Evolutionary conservation across 2,329 filamentous ascomycete genomes (phyloP).

Genomic region (Paraphaeosphaeria sporulosa): DNA sequence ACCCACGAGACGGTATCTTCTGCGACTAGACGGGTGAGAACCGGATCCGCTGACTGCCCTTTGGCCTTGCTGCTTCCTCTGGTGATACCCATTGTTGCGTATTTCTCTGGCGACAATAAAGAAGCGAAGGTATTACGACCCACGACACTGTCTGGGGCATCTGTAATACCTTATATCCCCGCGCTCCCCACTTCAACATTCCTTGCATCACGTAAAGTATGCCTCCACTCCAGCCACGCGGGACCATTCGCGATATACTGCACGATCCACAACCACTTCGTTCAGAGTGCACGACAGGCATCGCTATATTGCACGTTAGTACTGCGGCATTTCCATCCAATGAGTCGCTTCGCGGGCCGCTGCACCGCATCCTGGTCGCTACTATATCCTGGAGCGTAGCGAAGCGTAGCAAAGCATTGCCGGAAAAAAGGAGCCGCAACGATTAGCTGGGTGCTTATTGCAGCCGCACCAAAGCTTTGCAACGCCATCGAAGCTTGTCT

Average conservation of each 20-base stretch:
- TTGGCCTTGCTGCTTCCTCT: conserved; percentile 17
- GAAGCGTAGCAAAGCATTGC: background rate
- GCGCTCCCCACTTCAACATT: background rate
- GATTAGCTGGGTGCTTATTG: conserved; percentile 20
- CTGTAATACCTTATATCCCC: conserved; percentile 1
- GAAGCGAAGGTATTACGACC: background rate
- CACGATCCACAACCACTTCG: conserved; percentile 6
- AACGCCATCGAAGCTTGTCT: conserved; percentile 18
- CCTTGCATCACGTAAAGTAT: background rate
- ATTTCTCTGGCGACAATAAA: conserved; percentile 1
- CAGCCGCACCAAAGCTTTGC: conserved; percentile 18
- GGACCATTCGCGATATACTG: conserved; percentile 7
- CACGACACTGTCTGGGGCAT: background rate
- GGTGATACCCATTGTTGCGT: conserved; percentile 14
- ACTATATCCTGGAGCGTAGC: conserved; percentile 11
- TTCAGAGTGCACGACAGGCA: conserved; percentile 9
- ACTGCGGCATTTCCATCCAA: conserved; percentile 14
- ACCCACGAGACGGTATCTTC: conserved; percentile 49
- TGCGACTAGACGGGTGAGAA: conserved; percentile 48
- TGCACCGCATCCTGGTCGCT: conserved; percentile 5
- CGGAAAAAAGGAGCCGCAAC: conserved; percentile 17
- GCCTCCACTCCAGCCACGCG: conserved; percentile 7
- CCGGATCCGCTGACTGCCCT: conserved; percentile 37
- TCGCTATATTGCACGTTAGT: conserved; percentile 8
- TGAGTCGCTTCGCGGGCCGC: conserved; percentile 6